These are phyloP conservation scores for Sesbania bispinosa DNA, from an alignment of 306 rosid genomes.

Conservation along the genomic window DNA sequence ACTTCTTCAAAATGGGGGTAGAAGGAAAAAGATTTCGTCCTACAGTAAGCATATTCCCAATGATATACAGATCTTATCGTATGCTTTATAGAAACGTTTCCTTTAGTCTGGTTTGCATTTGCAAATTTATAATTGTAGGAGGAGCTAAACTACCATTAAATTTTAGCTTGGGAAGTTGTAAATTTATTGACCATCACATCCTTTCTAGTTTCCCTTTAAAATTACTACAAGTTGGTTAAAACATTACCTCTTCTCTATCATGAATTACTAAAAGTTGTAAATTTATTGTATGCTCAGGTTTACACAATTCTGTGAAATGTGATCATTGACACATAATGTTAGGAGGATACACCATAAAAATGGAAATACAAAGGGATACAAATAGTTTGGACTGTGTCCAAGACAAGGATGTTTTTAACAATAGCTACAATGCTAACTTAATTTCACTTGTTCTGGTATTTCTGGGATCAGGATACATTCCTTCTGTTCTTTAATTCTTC, in stretches of 20 bases:
- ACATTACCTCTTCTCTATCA: background rate
- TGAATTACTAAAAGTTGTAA: too few species aligned
- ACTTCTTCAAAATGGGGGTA: constrained; percentile 81
- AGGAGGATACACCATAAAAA: background rate
- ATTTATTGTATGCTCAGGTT: background rate
- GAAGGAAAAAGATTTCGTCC: constrained; percentile 96
- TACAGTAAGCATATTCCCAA: constrained; percentile 49
- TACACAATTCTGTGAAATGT: background rate
- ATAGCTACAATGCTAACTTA: background rate
- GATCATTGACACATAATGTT: background rate
- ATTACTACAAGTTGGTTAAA: background rate
- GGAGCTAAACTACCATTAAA: background rate
- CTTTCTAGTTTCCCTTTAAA: background rate
- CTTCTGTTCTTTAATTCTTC: background rate
- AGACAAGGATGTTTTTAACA: background rate
- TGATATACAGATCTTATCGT: background rate
- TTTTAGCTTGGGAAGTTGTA: background rate
- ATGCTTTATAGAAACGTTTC: background rate
- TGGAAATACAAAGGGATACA: background rate
- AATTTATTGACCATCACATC: background rate
- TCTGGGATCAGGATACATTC: constrained; percentile 6
- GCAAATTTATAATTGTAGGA: constrained; percentile 10
- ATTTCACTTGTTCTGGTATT: background rate
- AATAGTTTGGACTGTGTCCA: constrained; percentile 3
- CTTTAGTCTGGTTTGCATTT: background rate